Base-by-base conservation (phyloP, 148 eudicot genomes). In the Oxyria digyna region DNA sequence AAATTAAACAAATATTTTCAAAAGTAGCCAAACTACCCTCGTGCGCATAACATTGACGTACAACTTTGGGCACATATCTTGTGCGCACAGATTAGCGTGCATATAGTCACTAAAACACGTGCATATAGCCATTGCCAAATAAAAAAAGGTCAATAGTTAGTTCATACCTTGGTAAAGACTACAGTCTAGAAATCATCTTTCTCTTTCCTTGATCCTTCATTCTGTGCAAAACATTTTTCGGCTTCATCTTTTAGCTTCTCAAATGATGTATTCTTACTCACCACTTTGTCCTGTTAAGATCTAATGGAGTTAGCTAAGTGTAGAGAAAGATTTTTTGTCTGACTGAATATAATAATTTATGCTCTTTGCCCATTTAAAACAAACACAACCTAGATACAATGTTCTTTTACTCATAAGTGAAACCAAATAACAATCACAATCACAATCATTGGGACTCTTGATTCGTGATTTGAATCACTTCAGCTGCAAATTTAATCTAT, bases 221-320 rank as follows among this genome's bases (percentile, higher is more conserved):
- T 89, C 78, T 83, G 98, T 17, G 49, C 81, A 59, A 85, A 62
- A 70, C 95, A 93, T 76, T 86, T 89, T 42, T 87, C 88, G 68
- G 98, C 95, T 79, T 93, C 95, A 41, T 74, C 83, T 81, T 75
- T 85, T 67, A 93, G 74, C 81, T 70, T 78, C 66, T 89, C 91
- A 73, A 73, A 79, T 31, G 92, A 78, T 46, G 85, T 72, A 20
- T 82, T 78, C 79, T 87, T 93, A 72, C 75, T 79, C 71, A 87
- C 96, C 72, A 89, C 91, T 84, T 93, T 95, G 45, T 86, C 95
- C 98, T 93, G 75, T 77, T 42, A 65, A 75, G 59, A 65, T 57
- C 54, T 64, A 49, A 55, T 55, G 8, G n/a, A 29, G 9, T 59
- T 31, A 59, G 65, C 18, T 21, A 4, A 59, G 35, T 4, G 65